Percentiles rank a stretch among this genome's conserved stretches.
phyloP scores from a whole-genome alignment of 1,284 basidiomycete genomes.

The Mycosarcoma mackinlayi region DNA sequence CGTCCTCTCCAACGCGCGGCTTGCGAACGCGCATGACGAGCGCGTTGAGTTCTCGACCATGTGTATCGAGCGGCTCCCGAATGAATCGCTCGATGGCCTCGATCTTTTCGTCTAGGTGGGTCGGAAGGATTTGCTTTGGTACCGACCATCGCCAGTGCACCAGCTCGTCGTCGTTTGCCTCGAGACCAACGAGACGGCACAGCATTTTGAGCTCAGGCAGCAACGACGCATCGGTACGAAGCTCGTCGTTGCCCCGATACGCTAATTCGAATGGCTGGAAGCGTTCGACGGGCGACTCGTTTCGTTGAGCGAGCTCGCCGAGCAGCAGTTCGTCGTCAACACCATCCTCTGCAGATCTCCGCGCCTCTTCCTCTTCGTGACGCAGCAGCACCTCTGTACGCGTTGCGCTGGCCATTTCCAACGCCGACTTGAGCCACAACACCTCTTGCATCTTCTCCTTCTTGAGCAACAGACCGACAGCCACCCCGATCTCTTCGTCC shows the following conservation, averaged over 20 bases:
- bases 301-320: slow-evolving; percentile 31
- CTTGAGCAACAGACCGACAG: slow-evolving; percentile 60
- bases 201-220: slow-evolving; percentile 63
- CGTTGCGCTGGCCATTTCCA: slow-evolving; percentile 61
- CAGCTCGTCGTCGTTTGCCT: slow-evolving; percentile 45
- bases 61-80: slow-evolving; percentile 49
- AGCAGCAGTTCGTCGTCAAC: slow-evolving; percentile 12
- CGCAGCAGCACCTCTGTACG: slow-evolving; percentile 48
- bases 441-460: slow-evolving; percentile 62
- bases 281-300: slow-evolving; percentile 34
- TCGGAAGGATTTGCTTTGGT: slow-evolving; percentile 46
- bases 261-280: slow-evolving; percentile 42
- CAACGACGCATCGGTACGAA: slow-evolving; percentile 51
- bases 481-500: slow-evolving; percentile 62
- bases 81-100: slow-evolving; percentile 63
- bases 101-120: slow-evolving; percentile 55
- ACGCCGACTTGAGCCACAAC: slow-evolving; percentile 62
- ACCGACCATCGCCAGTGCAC: slow-evolving; percentile 61
- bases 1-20: slow-evolving; percentile 17
- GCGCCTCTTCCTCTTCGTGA: slow-evolving; percentile 31
- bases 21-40: slow-evolving; percentile 57
- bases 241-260: slow-evolving; percentile 48
- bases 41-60: slow-evolving; percentile 41
- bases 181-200: slow-evolving; percentile 59
- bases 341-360: slow-evolving; percentile 6